Evolutionary conservation across 768 basidiomycete genomes (phyloP), one percentile per base, ranked within the genome.

Genomic region (Mycena latifolia): DNA sequence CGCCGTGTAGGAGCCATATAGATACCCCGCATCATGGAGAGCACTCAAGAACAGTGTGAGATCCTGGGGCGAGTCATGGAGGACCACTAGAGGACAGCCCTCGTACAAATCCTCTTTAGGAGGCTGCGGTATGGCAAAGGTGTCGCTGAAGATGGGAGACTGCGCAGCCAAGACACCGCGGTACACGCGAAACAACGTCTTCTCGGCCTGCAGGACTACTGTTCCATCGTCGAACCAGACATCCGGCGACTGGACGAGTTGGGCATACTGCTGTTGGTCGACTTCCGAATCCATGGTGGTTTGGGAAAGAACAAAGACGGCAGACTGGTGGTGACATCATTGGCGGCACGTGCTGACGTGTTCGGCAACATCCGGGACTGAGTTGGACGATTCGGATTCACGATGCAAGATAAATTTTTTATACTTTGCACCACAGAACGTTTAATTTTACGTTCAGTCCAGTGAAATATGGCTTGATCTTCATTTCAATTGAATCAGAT

Each of bases 161-260:
- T 55, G 61, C 1, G 61, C 53, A 8, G 54, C 45, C 35, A 63
- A n/a, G 22, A 61, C 35, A 11, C 60, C 60, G 20, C 60, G 60
- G 15, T 63, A 63, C 12, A 55, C 61, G 1, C 61, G 61, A 31
- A 63, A 63, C 2, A 63, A 45, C 2, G 54, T 55, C 14, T 20
- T 37, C 10, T 50, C 53, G 10, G 54, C 54, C 22, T 63, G 43
- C 3, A 63, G 45, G 14, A 63, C 46, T 8, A 62, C 53, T 1
- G 61, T 55, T 7, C 61, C 61, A 33, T 62, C 53, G 5, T 63
- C 54, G 27, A 63, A 63, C 61, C 61, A 63, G 10, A 55, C 35
- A 3, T 63, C 54, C 8, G 24, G 5, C 24, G 45, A 45, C 8
- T 12, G 20, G n/a, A 35, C 33, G 33, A 35, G 33, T 35, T 35